Evolutionary conservation across 768 basidiomycete species (phyloP).

Genomic region (Leucogyrophana mollusca): DNA sequence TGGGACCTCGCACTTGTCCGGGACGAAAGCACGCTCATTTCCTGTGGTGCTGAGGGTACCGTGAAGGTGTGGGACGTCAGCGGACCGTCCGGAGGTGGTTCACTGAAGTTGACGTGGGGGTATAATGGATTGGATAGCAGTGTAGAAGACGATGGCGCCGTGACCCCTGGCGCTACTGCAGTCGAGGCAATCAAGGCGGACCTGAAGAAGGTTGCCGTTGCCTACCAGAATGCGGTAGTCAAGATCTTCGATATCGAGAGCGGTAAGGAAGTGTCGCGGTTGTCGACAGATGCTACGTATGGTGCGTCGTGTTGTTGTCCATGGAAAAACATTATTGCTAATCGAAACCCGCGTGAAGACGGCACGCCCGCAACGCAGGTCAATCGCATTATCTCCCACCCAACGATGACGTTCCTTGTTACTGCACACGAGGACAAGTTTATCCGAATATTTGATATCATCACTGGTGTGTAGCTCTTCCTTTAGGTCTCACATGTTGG

Average conservation of each 20-base stretch:
- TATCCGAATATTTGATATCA: constrained; percentile 85
- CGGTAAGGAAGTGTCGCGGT: constrained; percentile 70
- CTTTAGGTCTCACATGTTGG: neutral
- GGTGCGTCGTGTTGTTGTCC: constrained; percentile 35
- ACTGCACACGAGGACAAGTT: constrained; percentile 94
- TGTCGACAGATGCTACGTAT: constrained; percentile 59
- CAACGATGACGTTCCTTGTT: constrained; percentile 83
- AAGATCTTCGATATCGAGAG: constrained; percentile 91
- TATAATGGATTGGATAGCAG: constrained; percentile 57
- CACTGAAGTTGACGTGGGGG: constrained; percentile 76
- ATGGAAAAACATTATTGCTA: neutral
- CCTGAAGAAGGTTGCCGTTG: constrained; percentile 85
- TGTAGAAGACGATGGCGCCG: constrained; percentile 48
- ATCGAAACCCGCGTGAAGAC: constrained; percentile 41
- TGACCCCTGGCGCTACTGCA: constrained; percentile 68
- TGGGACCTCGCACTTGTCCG: constrained; percentile 92
- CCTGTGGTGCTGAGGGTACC: constrained; percentile 86
- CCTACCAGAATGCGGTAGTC: constrained; percentile 84
- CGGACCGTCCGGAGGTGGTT: constrained; percentile 54
- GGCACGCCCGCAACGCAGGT: constrained; percentile 76
- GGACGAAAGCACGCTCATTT: constrained; percentile 81
- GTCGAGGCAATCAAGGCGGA: constrained; percentile 83
- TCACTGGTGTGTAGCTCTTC: constrained; percentile 56
- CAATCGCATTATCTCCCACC: constrained; percentile 86
- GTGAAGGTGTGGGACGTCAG: constrained; percentile 95